Evolutionary conservation across 2,329 filamentous ascomycete genomes (phyloP), one percentile per base, ranked within the genome.

Genomic region (Verticillium klebahnii): DNA sequence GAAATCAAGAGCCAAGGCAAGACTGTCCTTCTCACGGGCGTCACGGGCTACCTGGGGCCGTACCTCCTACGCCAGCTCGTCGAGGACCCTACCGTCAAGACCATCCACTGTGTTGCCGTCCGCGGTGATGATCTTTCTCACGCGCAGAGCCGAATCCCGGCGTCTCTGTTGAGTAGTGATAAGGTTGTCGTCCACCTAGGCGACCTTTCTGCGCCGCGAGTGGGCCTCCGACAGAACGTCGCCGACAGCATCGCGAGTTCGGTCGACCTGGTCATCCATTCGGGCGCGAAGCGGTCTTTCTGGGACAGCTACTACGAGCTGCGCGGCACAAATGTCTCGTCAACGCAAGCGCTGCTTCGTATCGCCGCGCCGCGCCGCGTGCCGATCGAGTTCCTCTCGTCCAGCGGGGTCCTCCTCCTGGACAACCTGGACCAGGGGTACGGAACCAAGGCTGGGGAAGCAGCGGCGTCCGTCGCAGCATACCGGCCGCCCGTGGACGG

Each of bases 241-340:
- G 58, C 25, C 12, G 37, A 25, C 54, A 6, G 25, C 9, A 37
- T 39, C 2, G 61, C 63, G 12, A 15, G 25, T 8, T 56, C 66
- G 3, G 74, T 70, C 1, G 74, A 81, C 64, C 67, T 80, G 4
- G 80, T 89, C 58, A 80, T 90, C 31, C 86, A 82, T 67, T 73
- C 72, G 37, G 79, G 77, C 7, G 77, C 77, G 9, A 71, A 75
- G 55, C 67, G 68, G 12, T 73, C 65, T 8, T 75, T 68, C 66
- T 62, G 69, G 60, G 72, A 77, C 60, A 62, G 61, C 4, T 78
- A 76, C 64, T 39, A 61, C 0, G 62, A 66, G 1, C 62, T 78
- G 0, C 59, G 66, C 5, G 29, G n/a, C 0, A 25, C 67, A 8
- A 78, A 78, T 60, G 59, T 77, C 1, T n/a, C 32, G 0, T 69